phyloP scores from a whole-genome alignment of 306 rosid species.

The Prunus armeniaca region DNA sequence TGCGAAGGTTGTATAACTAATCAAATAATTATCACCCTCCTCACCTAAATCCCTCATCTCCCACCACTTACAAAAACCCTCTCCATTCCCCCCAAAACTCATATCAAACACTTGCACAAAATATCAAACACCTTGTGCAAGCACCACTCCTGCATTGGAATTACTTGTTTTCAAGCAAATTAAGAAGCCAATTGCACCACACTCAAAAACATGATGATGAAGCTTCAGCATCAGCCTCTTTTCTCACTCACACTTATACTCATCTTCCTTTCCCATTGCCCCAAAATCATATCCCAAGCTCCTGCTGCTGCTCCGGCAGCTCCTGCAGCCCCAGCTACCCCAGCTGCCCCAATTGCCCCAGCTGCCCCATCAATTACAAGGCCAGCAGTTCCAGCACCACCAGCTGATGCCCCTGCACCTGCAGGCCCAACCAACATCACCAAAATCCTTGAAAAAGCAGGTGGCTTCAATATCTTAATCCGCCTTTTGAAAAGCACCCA shows the following conservation, averaged over 20 bases:
- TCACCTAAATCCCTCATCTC: too few species aligned
- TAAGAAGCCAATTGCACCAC: too few species aligned
- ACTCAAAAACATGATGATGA: slow-evolving; percentile 23
- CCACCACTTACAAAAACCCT: too few species aligned
- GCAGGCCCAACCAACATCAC: slow-evolving; percentile 44
- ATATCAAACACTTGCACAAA: too few species aligned
- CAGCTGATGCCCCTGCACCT: slow-evolving; percentile 37
- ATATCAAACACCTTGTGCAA: too few species aligned
- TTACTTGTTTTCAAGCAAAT: background rate
- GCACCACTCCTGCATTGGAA: too few species aligned
- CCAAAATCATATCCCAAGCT: slow-evolving; percentile 16
- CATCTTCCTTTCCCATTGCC: slow-evolving; percentile 22
- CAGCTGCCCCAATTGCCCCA: background rate
- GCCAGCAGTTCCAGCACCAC: slow-evolving; percentile 2
- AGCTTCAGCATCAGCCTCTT: slow-evolving; percentile 25
- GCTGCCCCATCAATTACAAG: background rate
- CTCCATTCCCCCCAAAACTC: too few species aligned
- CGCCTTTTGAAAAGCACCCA: slow-evolving; percentile 57
- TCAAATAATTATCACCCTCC: too few species aligned
- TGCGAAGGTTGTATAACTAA: too few species aligned
- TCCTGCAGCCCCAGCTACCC: background rate
- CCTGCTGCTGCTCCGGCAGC: background rate
- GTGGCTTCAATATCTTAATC: slow-evolving; percentile 48
- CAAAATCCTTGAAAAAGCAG: slow-evolving; percentile 58
- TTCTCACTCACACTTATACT: slow-evolving; percentile 28